Evolutionary conservation across 2,329 filamentous ascomycete species (phyloP), one percentile per base, ranked within the genome.

Genomic region (Beauveria sp.): DNA sequence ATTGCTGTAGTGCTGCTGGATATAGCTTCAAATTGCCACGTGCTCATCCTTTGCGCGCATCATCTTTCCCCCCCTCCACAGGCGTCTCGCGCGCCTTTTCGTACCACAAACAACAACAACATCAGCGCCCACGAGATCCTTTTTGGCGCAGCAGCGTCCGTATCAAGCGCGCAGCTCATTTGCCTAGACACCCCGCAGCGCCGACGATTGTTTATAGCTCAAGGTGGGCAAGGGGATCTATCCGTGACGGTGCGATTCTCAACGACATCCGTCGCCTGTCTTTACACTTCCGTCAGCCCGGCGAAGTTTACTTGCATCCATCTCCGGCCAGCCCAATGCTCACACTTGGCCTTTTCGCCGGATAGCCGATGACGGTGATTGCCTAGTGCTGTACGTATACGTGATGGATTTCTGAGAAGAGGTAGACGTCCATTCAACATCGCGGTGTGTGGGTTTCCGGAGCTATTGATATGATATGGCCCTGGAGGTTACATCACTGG

Each of bases 221-320:
- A 24, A 18, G 7, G 51, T 18, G n/a, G 14, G 6, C 10, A 14
- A 54, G 18, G 4, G 4, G n/a, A 2, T 16, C 3, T 18, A 42
- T n/a, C 2, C 22, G 20, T 5, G 14, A 16, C 14, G 14, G 12
- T 34, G 31, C 12, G 42, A 20, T 54, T 14, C 5, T 45, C n/a
- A 8, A 55, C 43, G 22, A 6, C 34, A 14, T 31, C 52, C 52
- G 24, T 24, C 14, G 24, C 10, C 9, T 3, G 38, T 18, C n/a
- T n/a, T 4, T 18, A 10, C 14, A 8, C 2, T 5, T 14, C 31
- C 31, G 31, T 34, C 31, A 34, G 31, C 10, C 14, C n/a, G n/a
- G 57, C 57, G 26, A 26, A 50, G 48, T 59, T 60, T 53, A 60
- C 49, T 22, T 38, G n/a, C 26, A 46, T 31, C 40, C 52, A 46